Evolutionary conservation across 2,329 filamentous ascomycete genomes (phyloP), one percentile per base, ranked within the genome.

Genomic region (Davidsoniella virescens): DNA sequence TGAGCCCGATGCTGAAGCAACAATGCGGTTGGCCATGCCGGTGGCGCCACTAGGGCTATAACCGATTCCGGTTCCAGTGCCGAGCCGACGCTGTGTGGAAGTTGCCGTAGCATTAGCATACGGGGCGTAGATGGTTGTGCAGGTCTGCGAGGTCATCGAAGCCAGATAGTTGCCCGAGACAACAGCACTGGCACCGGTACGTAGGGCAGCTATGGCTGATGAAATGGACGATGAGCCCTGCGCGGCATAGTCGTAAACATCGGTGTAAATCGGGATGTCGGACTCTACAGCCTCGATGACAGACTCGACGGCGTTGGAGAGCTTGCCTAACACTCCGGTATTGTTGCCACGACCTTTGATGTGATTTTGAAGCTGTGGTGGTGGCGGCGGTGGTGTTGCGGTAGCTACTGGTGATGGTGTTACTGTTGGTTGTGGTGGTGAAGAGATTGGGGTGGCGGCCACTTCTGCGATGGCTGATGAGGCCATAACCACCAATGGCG

Each of bases 71-170:
- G 9, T 18, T 10, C 42, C 49, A 14, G 49, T 45, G 17, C 40
- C 29, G 16, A 40, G 17, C 8, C 14, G 33, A 9, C 38, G 50
- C 16, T 10, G 14, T 12, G 33, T 47, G 29, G 37, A 26, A 12
- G 37, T 26, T 37, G 43, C 18, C 5, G 51, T 52, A 14, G 46
- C 36, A 18, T 52, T 52, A 16, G 46, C 41, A 33, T 44, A 52
- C 2, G 51, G 51, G 20, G 51, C 51, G 20, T 45, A 52, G 41
- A 52, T 48, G 2, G 51, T 52, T 17, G 42, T 49, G 36, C 51
- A 52, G 40, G 37, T 48, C 20, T 44, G 48, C 10, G 25, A 37
- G n/a, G 29, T 17, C 16, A 14, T 40, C 16, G 26, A 18, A 18
- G 37, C 20, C 7, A 20, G 39, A 23, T 16, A 7, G 18, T 16